These are phyloP conservation scores for Rhodotorula mucilaginosa DNA, from an alignment of 1,284 basidiomycete genomes.

Conservation along the genomic window DNA sequence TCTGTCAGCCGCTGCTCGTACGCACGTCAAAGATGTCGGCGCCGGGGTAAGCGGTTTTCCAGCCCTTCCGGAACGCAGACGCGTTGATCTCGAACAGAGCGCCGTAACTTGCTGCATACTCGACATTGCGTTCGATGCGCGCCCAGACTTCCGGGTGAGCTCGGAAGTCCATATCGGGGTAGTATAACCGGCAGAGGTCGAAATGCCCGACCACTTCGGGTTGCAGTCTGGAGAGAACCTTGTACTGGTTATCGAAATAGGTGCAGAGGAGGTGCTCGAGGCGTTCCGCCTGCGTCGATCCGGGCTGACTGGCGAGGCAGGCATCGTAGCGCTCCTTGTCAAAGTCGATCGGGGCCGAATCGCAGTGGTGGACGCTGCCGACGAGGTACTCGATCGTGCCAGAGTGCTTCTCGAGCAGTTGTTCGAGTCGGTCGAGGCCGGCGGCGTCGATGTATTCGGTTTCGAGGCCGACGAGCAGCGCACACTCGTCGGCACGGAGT, in stretches of 20 bases:
- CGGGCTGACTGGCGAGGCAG: conserved; percentile 53
- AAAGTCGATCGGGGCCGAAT: conserved; percentile 87
- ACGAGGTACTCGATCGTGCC: conserved; percentile 81
- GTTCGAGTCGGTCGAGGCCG: conserved; percentile 59
- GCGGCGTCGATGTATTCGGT: conserved; percentile 78
- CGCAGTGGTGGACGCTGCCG: conserved; percentile 89
- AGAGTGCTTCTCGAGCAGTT: conserved; percentile 57
- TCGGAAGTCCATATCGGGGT: conserved; percentile 55
- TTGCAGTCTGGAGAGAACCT: conserved; percentile 64
- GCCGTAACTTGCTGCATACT: conserved; percentile 72
- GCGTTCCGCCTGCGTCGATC: conserved; percentile 11
- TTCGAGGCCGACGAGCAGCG: conserved; percentile 84
- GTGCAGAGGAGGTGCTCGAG: conserved; percentile 55
- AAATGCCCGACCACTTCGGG: conserved; percentile 93
- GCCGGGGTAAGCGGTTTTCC: conserved; percentile 80
- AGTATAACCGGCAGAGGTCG: conserved; percentile 81
- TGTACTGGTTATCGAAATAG: conserved; percentile 81
- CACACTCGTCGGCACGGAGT: conserved; percentile 62
- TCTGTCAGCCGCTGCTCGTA: conserved; percentile 20
- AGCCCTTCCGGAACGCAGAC: conserved; percentile 87
- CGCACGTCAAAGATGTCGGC: conserved; percentile 70
- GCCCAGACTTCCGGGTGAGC: conserved; percentile 58
- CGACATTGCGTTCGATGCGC: conserved; percentile 73
- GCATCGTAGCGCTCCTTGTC: conserved; percentile 67
- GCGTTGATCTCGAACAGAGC: conserved; percentile 92